Conservation (phyloP, 1,284 basidiomycete genomes). For the Tausonia pullulans region DNA sequence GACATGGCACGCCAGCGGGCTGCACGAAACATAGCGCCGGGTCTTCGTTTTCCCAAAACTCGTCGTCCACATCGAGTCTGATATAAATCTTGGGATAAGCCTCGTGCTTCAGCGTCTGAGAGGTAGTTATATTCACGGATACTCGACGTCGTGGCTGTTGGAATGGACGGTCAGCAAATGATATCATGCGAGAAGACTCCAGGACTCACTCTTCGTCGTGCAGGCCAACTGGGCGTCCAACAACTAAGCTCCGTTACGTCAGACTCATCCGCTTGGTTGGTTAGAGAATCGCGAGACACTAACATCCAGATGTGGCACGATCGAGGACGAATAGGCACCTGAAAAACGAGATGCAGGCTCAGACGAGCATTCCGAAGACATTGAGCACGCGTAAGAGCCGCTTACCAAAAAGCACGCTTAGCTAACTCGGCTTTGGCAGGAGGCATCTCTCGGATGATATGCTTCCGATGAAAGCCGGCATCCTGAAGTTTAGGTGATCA, state of each 20-base stretch:
- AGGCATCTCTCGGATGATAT: conserved; percentile 29
- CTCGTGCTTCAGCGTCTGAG: too few relatives aligned
- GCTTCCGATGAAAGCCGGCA: conserved; percentile 39
- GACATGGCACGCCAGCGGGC: conserved; percentile 50
- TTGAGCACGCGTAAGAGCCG: too few relatives aligned
- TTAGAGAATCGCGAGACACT: conserved; percentile 77
- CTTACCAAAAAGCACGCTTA: conserved; percentile 68
- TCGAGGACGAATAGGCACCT: conserved; percentile 12
- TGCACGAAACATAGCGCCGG: conserved; percentile 45
- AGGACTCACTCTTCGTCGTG: too few relatives aligned
- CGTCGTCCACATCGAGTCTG: conserved; percentile 76
- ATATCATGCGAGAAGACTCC: too few relatives aligned
- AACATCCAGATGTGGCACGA: conserved; percentile 35
- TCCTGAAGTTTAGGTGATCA: conserved; percentile 25
- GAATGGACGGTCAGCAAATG: conserved; percentile 70
- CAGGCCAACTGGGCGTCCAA: too few relatives aligned
- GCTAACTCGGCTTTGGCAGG: conserved; percentile 51
- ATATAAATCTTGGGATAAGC: too few relatives aligned
- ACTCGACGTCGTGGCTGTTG: conserved; percentile 71
- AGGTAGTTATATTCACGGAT: too few relatives aligned
- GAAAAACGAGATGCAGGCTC: neutral
- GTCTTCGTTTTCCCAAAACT: conserved; percentile 53
- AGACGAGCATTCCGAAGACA: conserved; percentile 19
- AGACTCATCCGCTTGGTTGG: too few relatives aligned
- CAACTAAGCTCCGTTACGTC: too few relatives aligned